phyloP scores from a whole-genome alignment of 1,284 basidiomycete genomes.

The Malassezia restricta region DNA sequence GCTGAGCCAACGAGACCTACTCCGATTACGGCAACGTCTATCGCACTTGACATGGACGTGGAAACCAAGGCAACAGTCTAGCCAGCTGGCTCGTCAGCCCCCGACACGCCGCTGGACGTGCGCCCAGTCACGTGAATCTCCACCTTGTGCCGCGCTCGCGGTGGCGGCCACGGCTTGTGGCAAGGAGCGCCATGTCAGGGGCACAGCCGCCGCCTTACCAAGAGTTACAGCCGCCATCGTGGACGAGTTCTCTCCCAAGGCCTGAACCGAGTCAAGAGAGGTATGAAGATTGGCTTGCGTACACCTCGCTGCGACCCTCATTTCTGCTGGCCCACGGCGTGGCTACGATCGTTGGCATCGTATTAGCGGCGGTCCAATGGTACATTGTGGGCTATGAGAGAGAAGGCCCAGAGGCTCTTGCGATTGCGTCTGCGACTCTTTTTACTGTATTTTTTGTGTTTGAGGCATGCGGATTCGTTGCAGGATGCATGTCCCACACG shows the following conservation, averaged over 20 bases:
- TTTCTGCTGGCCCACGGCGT: conserved; percentile 1
- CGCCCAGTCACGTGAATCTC: too few relatives aligned
- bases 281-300: too few relatives aligned
- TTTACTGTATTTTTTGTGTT: not conserved
- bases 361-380: conserved; percentile 6
- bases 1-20: conserved; percentile 43
- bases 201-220: too few relatives aligned
- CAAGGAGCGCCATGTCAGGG: too few relatives aligned
- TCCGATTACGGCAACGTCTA: conserved; percentile 16
- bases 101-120: too few relatives aligned
- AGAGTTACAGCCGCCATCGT: too few relatives aligned
- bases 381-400: not conserved
- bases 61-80: not conserved
- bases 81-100: too few relatives aligned
- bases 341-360: not conserved
- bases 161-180: too few relatives aligned
- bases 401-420: not conserved
- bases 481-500: not conserved
- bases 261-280: too few relatives aligned
- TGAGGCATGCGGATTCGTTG: not conserved
- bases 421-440: not conserved
- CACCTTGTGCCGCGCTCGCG: too few relatives aligned
- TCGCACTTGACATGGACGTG: conserved; percentile 5
- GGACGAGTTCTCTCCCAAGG: too few relatives aligned
- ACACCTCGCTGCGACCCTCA: conserved; percentile 3